Evolutionary conservation across 148 eudicot species (phyloP).

Genomic region (Rhododendron ovatum): DNA sequence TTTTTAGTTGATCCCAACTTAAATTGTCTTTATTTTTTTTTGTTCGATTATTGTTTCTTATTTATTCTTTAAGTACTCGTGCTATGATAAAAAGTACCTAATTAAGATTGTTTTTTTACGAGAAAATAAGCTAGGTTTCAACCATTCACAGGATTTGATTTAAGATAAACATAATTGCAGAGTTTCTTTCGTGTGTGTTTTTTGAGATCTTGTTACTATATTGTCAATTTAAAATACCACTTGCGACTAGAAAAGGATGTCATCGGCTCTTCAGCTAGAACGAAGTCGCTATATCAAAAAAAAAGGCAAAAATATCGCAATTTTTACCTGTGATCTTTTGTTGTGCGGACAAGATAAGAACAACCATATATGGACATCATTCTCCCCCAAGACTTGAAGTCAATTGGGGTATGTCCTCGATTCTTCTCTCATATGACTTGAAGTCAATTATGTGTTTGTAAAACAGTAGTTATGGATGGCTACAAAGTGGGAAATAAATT

Average conservation of each 20-base stretch:
- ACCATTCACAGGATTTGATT: not conserved
- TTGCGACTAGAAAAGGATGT: not conserved
- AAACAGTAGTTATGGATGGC: not conserved
- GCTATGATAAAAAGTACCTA: not conserved
- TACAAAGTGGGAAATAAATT: not conserved
- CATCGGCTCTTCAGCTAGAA: not conserved
- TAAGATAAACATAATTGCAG: not conserved
- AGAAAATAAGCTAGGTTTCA: not conserved
- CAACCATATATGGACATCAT: not conserved
- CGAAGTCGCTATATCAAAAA: not conserved
- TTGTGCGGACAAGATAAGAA: not conserved
- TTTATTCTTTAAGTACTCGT: not conserved
- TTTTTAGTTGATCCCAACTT: not conserved
- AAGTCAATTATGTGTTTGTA: not conserved
- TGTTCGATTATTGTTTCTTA: no score
- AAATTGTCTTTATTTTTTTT: no score
- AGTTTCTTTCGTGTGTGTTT: not conserved
- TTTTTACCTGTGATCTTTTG: not conserved
- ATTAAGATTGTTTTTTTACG: not conserved
- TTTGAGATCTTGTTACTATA: not conserved
- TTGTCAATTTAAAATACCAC: not conserved
- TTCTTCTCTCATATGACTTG: not conserved
- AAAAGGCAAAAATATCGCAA: not conserved
- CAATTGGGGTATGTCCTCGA: not conserved
- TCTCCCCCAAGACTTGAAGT: not conserved